Conservation (phyloP, 371 early-diverging fungal species). For the Syncephalastrum racemosum region DNA sequence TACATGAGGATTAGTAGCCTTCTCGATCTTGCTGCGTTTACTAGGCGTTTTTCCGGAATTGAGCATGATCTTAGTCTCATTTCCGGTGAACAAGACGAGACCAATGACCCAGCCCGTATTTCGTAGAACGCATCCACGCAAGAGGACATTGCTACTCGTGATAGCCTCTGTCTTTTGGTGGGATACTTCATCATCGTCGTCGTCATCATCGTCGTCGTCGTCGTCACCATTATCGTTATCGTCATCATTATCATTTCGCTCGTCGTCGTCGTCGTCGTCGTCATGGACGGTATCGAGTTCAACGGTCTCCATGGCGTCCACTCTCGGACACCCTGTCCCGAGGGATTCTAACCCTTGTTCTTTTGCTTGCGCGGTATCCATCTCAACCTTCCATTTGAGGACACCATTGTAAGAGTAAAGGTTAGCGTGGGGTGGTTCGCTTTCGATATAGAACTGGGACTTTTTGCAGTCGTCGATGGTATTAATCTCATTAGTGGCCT, state of each 20-base stretch:
- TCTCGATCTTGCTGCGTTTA: constrained; percentile 94
- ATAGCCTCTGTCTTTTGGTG: constrained; percentile 69
- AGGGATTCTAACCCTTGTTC: background rate
- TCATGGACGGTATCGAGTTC: too few relatives aligned
- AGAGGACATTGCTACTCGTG: constrained; percentile 78
- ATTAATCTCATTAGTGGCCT: constrained; percentile 49
- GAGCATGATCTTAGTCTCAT: constrained; percentile 88
- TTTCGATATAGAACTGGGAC: constrained; percentile 65
- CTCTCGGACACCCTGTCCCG: background rate
- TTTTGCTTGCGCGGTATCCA: constrained; percentile 10
- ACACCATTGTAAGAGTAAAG: constrained; percentile 79
- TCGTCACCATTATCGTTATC: background rate
- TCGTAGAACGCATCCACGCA: constrained; percentile 90
- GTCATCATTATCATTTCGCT: constrained; percentile 5
- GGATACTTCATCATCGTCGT: constrained; percentile 26
- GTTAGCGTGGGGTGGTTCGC: constrained; percentile 80
- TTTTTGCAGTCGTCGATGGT: constrained; percentile 57
- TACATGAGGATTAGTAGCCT: constrained; percentile 92
- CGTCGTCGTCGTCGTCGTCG: background rate
- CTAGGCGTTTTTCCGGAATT: constrained; percentile 91
- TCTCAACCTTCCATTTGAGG: constrained; percentile 52
- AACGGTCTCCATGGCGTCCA: background rate
- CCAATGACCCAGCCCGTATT: constrained; percentile 92
- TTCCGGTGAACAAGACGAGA: constrained; percentile 83
- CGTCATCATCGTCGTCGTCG: constrained; percentile 19